Evolutionary conservation across 805 yeast genomes (phyloP).

Genomic region (Wickerhamiella vanderwaltii): DNA sequence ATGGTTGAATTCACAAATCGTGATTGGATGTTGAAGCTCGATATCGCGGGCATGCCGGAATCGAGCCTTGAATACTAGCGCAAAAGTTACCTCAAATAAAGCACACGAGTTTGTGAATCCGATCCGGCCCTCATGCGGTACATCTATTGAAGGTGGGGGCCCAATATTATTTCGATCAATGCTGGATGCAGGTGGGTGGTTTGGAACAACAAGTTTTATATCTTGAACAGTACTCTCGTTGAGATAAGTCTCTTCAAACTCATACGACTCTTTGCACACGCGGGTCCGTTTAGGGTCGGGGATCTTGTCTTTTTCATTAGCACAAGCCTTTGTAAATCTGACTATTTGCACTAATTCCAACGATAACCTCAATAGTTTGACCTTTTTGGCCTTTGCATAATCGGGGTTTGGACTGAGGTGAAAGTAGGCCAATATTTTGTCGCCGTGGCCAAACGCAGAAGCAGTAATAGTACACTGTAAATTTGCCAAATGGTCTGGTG

Average conservation of each 20-base stretch:
- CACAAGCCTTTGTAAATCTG: conserved; percentile 18
- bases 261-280: conserved; percentile 23
- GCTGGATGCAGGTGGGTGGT: not conserved
- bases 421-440: conserved; percentile 24
- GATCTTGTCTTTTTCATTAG: conserved; percentile 24
- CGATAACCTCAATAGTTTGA: conserved; percentile 27
- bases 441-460: conserved; percentile 32
- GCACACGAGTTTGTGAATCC: conserved; percentile 30
- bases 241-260: conserved; percentile 23
- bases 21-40: conserved; percentile 26
- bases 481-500: conserved; percentile 29
- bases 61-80: conserved; percentile 27
- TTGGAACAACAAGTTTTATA: conserved; percentile 5
- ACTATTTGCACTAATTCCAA: conserved; percentile 29
- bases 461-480: conserved; percentile 26
- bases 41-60: conserved; percentile 30
- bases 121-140: conserved; percentile 26
- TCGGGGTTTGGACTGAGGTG: conserved; percentile 29
- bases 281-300: conserved; percentile 23
- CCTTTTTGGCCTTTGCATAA: conserved; percentile 28
- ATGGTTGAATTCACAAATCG: conserved; percentile 30
- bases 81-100: conserved; percentile 27
- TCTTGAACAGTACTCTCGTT: conserved; percentile 17
- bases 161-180: conserved; percentile 8
- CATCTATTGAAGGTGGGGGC: conserved; percentile 17